Base-by-base conservation (phyloP, 176 grass and related monocot genomes). In the Cenchrus purpureus region DNA sequence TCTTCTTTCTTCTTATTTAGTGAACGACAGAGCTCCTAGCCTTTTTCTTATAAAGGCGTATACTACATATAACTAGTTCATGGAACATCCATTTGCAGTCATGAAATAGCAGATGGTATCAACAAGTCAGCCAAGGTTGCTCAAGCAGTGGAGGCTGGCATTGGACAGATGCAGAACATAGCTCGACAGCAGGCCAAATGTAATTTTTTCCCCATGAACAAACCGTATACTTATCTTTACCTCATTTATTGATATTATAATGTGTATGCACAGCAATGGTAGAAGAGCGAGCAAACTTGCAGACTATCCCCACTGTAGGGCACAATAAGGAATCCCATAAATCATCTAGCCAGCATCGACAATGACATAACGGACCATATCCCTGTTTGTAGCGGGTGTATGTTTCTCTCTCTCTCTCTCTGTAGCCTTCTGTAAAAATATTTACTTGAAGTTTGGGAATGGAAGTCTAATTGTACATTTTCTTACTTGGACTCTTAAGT, bases 81-180 rank as follows among this genome's bases (percentile, higher is more conserved):
- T 70, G 67, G 17, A 17, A 20, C 44, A 19, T 82, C 25, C 82
- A 50, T 57, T 76, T 91, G 68, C 83, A 97, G 91, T 73, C 89
- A 97, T 67, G 91, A 90, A 58, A 90, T 97, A 82, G 70, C 89
- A 29, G 82, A 85, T 62, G 89, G 85, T 48, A 83, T 97, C 69
- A 92, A 79, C 76, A 97, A 97, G 91, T 97, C 94, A 15, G 76
- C 82, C 25, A 88, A 89, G 76, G 85, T 92, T 76, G 89, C 88
- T 63, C 73, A 86, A 86, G 85, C 91, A 58, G 91, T 92, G 55
- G 83, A 89, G 84, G 83, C 79, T 57, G 87, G 94, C 51, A 88
- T 92, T 61, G 79, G 86, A 50, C 94, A 97, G 78, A 92, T 97
- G 73, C 76, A 88, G 79, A 59, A 81, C 86, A 61, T 92, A 34